Base-by-base conservation (phyloP, 129 eudicot genomes). In the Tanacetum coccineum region DNA sequence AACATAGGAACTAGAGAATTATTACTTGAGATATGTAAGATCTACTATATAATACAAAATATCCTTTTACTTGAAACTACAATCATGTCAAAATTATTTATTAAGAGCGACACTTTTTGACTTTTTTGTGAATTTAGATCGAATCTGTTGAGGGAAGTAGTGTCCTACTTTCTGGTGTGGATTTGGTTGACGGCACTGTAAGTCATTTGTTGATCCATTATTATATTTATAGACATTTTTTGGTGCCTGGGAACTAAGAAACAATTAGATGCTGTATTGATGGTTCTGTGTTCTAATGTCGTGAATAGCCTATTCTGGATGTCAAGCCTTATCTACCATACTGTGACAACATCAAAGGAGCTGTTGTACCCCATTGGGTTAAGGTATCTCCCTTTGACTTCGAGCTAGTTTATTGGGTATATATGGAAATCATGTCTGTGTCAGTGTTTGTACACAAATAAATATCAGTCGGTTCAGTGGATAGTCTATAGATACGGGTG, bases 141-240 rank as follows among this genome's bases (percentile, higher is more conserved):
- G 98, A 92, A 75, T 87, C 82, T 4, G 92, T 93, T 26, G 65
- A 75, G 60, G 90, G 84, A 60, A 73, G 53, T 70, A 84, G 67
- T 61, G 70, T 93, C 76, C 77, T 86, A 61, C 89, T 93, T 73
- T 93, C 98, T 66, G 98, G 98, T 50, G 93, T 86, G 67, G 98
- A 93, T 82, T 80, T 93, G 69, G 98, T 93, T 70, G 87, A 93
- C 75, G 98, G 98, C 66, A 93, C 96, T 15, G 98, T 92, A 82
- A 74, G 91, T 79, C 62, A 32, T 62, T 42, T 18, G 10, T 63
- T 55, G 52, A 54, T 42, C 63, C 64, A 30, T 18, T 55, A 58
- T 8, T 26, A 26, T 26, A 13, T 58, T 8, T 1, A 25, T 22
- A 6, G 40, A 7, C 42, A 6, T 36, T 36, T 5, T 36, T 36